Evolutionary conservation across 331 rosid genomes (phyloP), one percentile per base, ranked within the genome.

Genomic region (Rosa hybrid): DNA sequence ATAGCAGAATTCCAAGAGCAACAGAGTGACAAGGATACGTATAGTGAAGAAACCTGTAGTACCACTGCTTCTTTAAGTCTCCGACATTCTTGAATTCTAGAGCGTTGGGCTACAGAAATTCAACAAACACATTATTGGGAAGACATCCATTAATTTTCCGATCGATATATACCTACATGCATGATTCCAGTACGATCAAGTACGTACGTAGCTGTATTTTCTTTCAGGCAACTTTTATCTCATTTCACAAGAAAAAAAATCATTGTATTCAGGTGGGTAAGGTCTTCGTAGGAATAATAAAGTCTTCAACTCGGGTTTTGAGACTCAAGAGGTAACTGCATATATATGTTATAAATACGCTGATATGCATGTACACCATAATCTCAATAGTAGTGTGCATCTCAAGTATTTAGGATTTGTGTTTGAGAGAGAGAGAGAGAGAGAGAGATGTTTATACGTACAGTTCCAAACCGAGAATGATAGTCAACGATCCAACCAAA

Each of bases 31-130:
- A 74, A 25, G 80, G 68, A 68, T 82, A 72, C n/a, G 79, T 77
- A 8, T 30, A 20, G 12, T 80, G 74, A 72, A 82, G 85, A 34
- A 82, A 77, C 68, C 74, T 77, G 7, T 82, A 82, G 21, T 39
- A 72, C 17, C 53, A 51, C 67, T 82, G 71, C 9, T 67, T 82
- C 16, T 71, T 76, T 16, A 77, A 72, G 45, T 82, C 79, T 4
- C 67, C 60, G 5, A 77, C 79, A 12, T 82, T 82, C 60, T 77
- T 82, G 27, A 80, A 65, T 38, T 51, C 25, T 21, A 0, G 69
- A 53, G 41, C 21, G 9, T 76, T 82, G 34, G 51, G 38, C 79
- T 78, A 59, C 20, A 68, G 8, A 51, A 12, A 27, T 34, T 30
- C 11, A n/a, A 54, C 17, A 49, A 34, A 34, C 20, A 14, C 7